Evolutionary conservation across 2,329 filamentous ascomycete species (phyloP).

Genomic region (Trichophyton mentagrophytes): DNA sequence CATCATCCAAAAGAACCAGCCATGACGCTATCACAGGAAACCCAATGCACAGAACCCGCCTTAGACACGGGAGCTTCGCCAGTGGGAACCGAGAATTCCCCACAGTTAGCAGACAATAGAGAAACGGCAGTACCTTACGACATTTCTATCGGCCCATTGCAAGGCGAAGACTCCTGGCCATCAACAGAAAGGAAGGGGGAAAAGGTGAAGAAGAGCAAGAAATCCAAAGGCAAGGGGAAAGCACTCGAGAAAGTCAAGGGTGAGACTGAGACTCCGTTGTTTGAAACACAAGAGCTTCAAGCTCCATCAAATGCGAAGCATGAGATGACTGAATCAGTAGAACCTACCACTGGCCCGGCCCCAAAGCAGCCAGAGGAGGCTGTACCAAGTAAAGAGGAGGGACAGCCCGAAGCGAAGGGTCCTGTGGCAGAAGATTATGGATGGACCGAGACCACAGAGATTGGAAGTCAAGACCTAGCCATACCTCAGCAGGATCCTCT

Average conservation of each 20-base stretch:
- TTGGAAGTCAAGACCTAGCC: neutral
- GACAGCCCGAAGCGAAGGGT: slow-evolving; percentile 3
- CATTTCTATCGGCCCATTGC: neutral
- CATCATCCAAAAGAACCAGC: neutral
- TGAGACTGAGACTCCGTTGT: neutral
- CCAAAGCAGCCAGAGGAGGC: neutral
- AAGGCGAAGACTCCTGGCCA: neutral
- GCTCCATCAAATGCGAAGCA: neutral
- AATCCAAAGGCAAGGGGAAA: slow-evolving; percentile 2
- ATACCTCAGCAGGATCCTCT: neutral
- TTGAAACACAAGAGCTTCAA: neutral
- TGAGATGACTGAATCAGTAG: neutral
- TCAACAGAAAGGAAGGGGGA: slow-evolving; percentile 5
- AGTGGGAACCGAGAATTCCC: neutral
- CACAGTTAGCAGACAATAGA: neutral
- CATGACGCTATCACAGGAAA: neutral
- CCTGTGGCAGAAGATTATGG: neutral
- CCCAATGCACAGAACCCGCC: neutral
- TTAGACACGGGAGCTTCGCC: neutral
- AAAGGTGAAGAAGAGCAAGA: slow-evolving; percentile 10
- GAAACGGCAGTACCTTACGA: neutral
- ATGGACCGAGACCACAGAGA: neutral
- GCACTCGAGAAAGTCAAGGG: neutral
- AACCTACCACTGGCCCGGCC: neutral
- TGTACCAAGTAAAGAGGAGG: neutral